Percentiles rank a stretch among this genome's conserved stretches.
Conservation (phyloP, 2,329 filamentous ascomycete genomes). For the Sarocladium oryzae region DNA sequence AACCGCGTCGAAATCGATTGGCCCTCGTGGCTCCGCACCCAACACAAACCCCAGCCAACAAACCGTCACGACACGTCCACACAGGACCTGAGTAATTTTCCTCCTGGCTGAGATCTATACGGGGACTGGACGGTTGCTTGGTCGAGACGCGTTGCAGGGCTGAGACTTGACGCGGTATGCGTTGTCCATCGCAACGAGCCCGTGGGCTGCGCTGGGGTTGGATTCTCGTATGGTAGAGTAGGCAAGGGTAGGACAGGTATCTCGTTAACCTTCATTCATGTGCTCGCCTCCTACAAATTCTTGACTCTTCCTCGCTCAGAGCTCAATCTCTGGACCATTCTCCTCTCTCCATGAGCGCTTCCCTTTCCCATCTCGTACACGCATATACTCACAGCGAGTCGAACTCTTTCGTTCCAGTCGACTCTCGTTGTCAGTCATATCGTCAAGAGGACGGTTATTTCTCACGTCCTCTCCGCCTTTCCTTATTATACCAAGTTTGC, state of each 20-base stretch:
- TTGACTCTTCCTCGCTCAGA: neutral
- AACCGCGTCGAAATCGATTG: constrained; percentile 10
- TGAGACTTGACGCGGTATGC: neutral
- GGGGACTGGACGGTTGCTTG: neutral
- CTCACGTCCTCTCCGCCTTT: neutral
- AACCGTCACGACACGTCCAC: constrained; percentile 5
- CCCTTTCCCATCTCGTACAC: constrained; percentile 2
- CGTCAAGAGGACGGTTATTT: neutral
- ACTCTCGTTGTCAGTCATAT: neutral
- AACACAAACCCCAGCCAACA: neutral
- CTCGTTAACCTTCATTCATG: no score
- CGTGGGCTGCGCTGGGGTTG: no score
- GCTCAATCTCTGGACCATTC: neutral
- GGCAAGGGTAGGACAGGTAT: no score
- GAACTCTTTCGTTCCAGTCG: constrained; percentile 10
- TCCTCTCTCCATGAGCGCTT: constrained; percentile 3
- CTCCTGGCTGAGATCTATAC: neutral
- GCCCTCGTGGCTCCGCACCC: constrained; percentile 11
- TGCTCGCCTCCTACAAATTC: neutral
- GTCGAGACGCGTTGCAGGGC: constrained; percentile 1
- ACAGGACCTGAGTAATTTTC: neutral
- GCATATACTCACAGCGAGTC: neutral
- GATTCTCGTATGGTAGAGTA: no score
- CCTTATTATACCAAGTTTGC: neutral
- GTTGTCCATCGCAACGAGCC: constrained; percentile 9